Evolutionary conservation across 2,329 filamentous ascomycete genomes (phyloP).

Genomic region (Aspergillus tanneri): DNA sequence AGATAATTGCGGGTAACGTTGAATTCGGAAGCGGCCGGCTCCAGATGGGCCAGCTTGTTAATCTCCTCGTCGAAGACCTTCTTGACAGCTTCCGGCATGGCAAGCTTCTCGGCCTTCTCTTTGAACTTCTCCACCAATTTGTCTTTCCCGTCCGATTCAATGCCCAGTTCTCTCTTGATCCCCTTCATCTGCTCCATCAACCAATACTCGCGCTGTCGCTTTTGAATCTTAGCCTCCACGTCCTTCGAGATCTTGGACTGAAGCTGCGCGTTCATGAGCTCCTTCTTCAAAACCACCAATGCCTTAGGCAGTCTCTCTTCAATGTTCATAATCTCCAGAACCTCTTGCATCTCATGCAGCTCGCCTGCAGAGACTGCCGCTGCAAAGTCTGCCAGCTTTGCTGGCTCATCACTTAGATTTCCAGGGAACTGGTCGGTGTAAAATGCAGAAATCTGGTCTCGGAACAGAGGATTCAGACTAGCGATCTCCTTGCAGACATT

Average conservation of each 20-base stretch:
- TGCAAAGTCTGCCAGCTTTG: slow-evolving; percentile 93
- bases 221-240: slow-evolving; percentile 95
- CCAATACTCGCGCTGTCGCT: slow-evolving; percentile 97
- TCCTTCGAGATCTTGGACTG: slow-evolving; percentile 98
- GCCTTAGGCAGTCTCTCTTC: slow-evolving; percentile 92
- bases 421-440: slow-evolving; percentile 92
- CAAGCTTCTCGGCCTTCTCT: slow-evolving; percentile 87
- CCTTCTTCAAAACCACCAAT: slow-evolving; percentile 90
- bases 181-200: slow-evolving; percentile 99
- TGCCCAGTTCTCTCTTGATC: slow-evolving; percentile 88
- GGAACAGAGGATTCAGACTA: slow-evolving; percentile 87
- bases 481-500: slow-evolving; percentile 99
- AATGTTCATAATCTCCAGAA: slow-evolving; percentile 83
- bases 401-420: slow-evolving; percentile 91
- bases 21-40: slow-evolving; percentile 94
- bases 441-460: slow-evolving; percentile 96
- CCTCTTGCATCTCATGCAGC: slow-evolving; percentile 86
- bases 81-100: slow-evolving; percentile 94
- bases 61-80: slow-evolving; percentile 98
- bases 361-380: slow-evolving; percentile 95
- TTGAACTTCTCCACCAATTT: slow-evolving; percentile 97
- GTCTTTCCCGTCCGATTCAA: slow-evolving; percentile 97
- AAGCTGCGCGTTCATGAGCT: slow-evolving; percentile 95
- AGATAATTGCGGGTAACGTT: slow-evolving; percentile 98
- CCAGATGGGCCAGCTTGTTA: slow-evolving; percentile 92